phyloP scores from a whole-genome alignment of 306 rosid genomes.

The Rosa lucieae region DNA sequence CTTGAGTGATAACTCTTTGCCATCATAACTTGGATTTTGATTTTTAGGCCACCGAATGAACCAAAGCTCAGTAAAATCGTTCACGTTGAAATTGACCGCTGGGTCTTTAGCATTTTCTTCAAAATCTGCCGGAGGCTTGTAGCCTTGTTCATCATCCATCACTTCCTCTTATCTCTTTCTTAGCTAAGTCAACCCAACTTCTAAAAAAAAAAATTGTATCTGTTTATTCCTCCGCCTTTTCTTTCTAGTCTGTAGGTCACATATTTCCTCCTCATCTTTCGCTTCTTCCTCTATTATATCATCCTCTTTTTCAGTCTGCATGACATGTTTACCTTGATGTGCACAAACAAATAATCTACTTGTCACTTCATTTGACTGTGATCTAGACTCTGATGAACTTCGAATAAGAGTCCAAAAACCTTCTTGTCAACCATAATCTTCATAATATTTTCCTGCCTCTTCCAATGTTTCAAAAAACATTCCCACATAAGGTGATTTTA shows the following conservation, averaged over 20 bases:
- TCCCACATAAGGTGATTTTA: neutral
- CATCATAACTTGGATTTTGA: too few relatives aligned
- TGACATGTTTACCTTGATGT: neutral
- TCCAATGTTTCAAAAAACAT: neutral
- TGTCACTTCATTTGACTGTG: neutral
- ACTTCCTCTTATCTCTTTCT: too few relatives aligned
- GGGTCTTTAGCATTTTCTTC: too few relatives aligned
- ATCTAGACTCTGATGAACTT: neutral
- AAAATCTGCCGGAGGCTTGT: too few relatives aligned
- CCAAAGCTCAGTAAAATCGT: too few relatives aligned
- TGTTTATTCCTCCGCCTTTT: too few relatives aligned
- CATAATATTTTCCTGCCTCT: neutral
- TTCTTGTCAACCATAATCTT: constrained; percentile 6
- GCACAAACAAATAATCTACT: neutral
- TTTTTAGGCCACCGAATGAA: too few relatives aligned
- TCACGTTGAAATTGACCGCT: too few relatives aligned
- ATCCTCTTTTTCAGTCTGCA: neutral
- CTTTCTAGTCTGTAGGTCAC: neutral
- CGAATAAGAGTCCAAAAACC: neutral
- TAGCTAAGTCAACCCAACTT: too few relatives aligned
- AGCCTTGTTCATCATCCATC: too few relatives aligned
- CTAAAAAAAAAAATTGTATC: too few relatives aligned
- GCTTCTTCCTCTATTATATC: neutral
- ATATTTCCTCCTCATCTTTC: neutral
- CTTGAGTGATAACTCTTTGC: too few relatives aligned